These are phyloP conservation scores for Solanum tarijense DNA, from an alignment of 257 asterid species.

Conservation along the genomic window DNA sequence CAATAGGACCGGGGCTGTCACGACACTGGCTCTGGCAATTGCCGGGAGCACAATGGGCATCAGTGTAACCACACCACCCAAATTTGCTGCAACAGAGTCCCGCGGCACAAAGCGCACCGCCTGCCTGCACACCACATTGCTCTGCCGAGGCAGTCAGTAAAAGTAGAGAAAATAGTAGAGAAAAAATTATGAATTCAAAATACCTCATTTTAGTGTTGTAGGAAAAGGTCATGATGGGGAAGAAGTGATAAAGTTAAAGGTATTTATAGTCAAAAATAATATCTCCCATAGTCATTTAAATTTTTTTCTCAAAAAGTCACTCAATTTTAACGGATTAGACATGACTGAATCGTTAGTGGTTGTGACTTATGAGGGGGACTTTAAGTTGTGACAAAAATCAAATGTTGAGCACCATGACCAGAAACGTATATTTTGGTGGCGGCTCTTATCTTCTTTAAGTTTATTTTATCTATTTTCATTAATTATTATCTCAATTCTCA, in stretches of 20 bases:
- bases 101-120: not conserved
- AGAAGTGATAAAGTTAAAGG: not conserved
- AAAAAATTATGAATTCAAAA: not conserved
- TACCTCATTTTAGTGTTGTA: not conserved
- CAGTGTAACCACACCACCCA: not conserved
- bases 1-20: not conserved
- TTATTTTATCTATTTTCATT: too few species aligned
- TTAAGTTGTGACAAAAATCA: too few species aligned
- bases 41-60: not conserved
- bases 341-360: too few species aligned
- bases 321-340: too few species aligned
- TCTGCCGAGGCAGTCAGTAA: not conserved
- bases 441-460: too few species aligned
- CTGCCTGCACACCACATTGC: not conserved
- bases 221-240: not conserved
- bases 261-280: not conserved
- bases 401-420: too few species aligned
- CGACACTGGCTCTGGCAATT: not conserved
- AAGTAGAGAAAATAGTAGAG: not conserved
- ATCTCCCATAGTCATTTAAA: too few species aligned
- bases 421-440: too few species aligned
- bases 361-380: too few species aligned
- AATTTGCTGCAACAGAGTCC: not conserved
- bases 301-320: too few species aligned
- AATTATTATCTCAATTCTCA: too few species aligned